These are phyloP conservation scores for Lachancea sp. DNA, from an alignment of 805 yeast species.

Conservation along the genomic window DNA sequence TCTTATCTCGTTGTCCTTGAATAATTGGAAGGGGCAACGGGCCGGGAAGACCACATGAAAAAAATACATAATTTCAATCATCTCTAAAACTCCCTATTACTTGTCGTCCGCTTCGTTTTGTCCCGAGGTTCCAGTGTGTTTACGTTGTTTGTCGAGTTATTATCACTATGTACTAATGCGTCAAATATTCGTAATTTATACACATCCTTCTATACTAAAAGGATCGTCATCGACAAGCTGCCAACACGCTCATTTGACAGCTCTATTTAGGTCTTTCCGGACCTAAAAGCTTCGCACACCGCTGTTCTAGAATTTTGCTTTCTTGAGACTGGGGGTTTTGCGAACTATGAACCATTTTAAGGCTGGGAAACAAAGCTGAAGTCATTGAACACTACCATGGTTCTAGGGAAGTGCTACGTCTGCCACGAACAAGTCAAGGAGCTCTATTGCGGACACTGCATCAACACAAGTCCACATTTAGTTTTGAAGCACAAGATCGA, in stretches of 20 bases:
- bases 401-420: slow-evolving; percentile 11
- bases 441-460: slow-evolving; percentile 26
- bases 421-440: slow-evolving; percentile 17
- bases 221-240: no score
- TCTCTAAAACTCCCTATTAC: no score
- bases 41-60: no score
- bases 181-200: neutral
- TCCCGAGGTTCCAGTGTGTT: no score
- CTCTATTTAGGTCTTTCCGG: neutral
- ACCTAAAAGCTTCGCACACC: neutral
- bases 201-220: no score
- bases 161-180: neutral
- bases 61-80: no score
- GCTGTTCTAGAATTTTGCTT: no score
- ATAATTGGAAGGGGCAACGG: no score
- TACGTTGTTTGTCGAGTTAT: neutral
- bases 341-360: slow-evolving; percentile 6
- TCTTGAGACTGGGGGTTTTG: neutral
- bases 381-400: slow-evolving; percentile 1
- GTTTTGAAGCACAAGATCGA: slow-evolving; percentile 16
- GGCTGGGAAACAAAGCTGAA: neutral
- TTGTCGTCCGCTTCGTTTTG: no score
- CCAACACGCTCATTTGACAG: neutral
- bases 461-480: slow-evolving; percentile 23
- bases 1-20: no score